Base-by-base conservation (phyloP, 2,329 filamentous ascomycete species). In the Fusarium sp. region DNA sequence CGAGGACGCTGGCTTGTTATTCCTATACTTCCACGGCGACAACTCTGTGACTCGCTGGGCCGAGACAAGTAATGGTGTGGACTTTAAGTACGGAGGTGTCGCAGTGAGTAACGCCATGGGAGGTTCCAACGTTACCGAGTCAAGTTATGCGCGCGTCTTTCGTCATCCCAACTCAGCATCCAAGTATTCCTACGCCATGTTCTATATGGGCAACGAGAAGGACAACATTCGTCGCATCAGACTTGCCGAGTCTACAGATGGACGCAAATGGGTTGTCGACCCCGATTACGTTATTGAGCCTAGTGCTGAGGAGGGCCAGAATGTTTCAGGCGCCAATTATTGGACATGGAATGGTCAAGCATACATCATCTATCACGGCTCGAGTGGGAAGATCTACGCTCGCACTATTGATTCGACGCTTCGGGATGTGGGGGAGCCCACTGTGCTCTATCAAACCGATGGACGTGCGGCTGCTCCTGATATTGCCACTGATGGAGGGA, bases 131-230 rank as follows among this genome's bases (percentile, higher is more conserved):
- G 72, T 71, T 2, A 75, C 73, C 0, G 73, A 75, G 11, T 65
- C 73, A 6, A 75, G 73, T 43, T 75, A 75, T 39, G 73, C 73
- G 0, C 73, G 73, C 6, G 73, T 75, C 9, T 75, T 75, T 43
- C 8, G 38, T 11, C 73, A 75, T 34, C 73, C 65, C 2, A 62
- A 75, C 21, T 4, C 64, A 5, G 42, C 43, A 0, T 75, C 71
- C n/a, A 62, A 52, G 1, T 75, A 73, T 45, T 45, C 50, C 0
- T 75, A 74, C 19, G 73, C 64, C 40, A 75, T 75, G 73, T 75
- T 75, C 34, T 75, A 75, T 57, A 75, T 75, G 73, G 72, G 43
- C 43, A 75, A 75, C 24, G 73, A 75, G 34, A 19, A 44, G 0
- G 65, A 75, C 38, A 65, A 75, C 39, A 47, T 53, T 3, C 73